Evolutionary conservation across 2,329 filamentous ascomycete species (phyloP).

Genomic region (Cladobotryum protrusum): DNA sequence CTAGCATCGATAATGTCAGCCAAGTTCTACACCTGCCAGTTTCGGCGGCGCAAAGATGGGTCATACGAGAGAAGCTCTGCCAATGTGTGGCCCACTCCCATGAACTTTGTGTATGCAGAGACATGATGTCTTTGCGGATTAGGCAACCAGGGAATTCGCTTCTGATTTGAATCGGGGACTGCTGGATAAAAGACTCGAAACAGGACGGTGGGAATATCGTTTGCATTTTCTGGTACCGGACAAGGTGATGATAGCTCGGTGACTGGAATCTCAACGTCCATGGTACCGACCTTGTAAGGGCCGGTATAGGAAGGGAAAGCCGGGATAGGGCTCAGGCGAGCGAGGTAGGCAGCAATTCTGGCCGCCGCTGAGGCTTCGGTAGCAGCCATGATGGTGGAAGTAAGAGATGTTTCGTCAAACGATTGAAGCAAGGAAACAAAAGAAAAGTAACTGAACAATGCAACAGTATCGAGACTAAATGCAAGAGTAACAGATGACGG

Average conservation of each 20-base stretch:
- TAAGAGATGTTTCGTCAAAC: not conserved
- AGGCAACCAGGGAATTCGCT: constrained; percentile 69
- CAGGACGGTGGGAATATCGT: constrained; percentile 63
- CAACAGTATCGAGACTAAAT: too few species aligned
- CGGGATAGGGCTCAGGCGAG: constrained; percentile 60
- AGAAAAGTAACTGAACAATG: not conserved
- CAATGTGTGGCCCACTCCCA: constrained; percentile 56
- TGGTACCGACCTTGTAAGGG: constrained; percentile 69
- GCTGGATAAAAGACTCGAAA: constrained; percentile 82
- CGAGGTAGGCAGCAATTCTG: constrained; percentile 43
- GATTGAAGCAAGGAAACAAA: not conserved
- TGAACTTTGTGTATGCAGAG: constrained; percentile 68
- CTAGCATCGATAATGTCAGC: constrained; percentile 29
- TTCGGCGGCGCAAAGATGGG: not conserved
- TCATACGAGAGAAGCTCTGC: constrained; percentile 56
- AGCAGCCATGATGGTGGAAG: constrained; percentile 3
- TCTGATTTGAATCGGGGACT: constrained; percentile 43
- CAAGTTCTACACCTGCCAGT: not conserved
- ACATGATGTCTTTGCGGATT: constrained; percentile 68
- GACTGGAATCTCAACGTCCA: constrained; percentile 74
- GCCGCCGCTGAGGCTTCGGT: constrained; percentile 19
- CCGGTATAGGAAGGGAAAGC: constrained; percentile 70
- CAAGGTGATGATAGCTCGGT: constrained; percentile 50
- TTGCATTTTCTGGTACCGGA: constrained; percentile 45
- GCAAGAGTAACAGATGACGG: too few species aligned